Evolutionary conservation across 129 eudicot genomes (phyloP), one percentile per base, ranked within the genome.

Genomic region (Solidago caesia): DNA sequence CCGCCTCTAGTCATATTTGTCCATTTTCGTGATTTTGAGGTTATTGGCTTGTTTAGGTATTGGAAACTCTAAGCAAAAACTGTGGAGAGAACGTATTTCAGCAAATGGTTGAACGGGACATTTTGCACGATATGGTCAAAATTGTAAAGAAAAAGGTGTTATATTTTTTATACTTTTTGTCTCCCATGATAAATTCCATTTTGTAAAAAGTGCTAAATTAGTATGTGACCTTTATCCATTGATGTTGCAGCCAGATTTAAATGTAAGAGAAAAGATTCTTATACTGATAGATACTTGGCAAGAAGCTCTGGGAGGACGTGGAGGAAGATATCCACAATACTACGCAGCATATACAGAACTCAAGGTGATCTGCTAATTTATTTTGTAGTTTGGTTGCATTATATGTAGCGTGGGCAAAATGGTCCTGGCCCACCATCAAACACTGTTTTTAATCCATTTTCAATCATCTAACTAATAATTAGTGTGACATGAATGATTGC

Each of bases 261-360:
- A 78, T 56, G 97, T 92, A 75, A 79, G 90, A 81, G 97, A 92
- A 82, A 87, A 83, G 89, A 89, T 92, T 48, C 85, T 92, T 52
- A 73, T 81, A 68, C 79, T 92, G 77, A 80, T 92, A 52, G 89
- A 92, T 76, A 79, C 97, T n/a, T 92, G 97, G 97, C 97, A 92
- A 85, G 92, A 87, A 81, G 97, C 97, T 72, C 75, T 92, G 21
- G 91, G 96, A 43, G 96, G 96, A 6, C 82, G 82, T 14, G 75
- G 86, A 67, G 97, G 92, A 79, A 84, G 83, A 71, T 87, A 74
- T 82, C 89, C 92, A 69, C 97, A 92, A 61, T 92, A 79, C 81
- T 81, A 83, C 79, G 85, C 87, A 48, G 88, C 97, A 55, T 92
- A 92, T 75, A 76, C 81, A 57, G 97, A 92, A 73, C 69, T 92